Percentiles rank a stretch among this genome's conserved stretches.
Evolutionary conservation across 2,329 filamentous ascomycete genomes (phyloP).

Genomic region (Xylariaceae sp.): DNA sequence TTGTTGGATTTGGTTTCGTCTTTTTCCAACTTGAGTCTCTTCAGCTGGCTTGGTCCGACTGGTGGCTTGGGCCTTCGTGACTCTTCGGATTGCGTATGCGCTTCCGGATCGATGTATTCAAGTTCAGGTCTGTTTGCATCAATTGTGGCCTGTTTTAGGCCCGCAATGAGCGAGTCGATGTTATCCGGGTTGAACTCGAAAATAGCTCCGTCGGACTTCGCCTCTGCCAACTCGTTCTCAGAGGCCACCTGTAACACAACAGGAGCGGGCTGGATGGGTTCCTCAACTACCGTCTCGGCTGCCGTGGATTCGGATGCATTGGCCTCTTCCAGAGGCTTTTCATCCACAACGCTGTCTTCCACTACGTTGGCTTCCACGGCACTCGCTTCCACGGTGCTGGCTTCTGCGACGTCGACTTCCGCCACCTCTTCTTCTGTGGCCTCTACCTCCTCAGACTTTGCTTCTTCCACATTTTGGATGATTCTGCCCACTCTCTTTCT

Average conservation of each 20-base stretch:
- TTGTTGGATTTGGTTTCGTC: slow-evolving; percentile 8
- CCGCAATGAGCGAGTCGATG: slow-evolving; percentile 27
- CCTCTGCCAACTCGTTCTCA: slow-evolving; percentile 17
- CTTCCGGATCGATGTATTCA: not conserved
- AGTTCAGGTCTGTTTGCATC: not conserved
- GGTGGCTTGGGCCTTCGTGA: slow-evolving; percentile 9
- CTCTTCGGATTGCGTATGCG: not conserved
- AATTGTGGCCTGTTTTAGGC: slow-evolving; percentile 1
- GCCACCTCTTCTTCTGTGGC: not conserved
- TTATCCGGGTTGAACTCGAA: slow-evolving; percentile 34
- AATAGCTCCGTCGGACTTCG: slow-evolving; percentile 26
- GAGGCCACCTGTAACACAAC: slow-evolving; percentile 11
- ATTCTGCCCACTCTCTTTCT: slow-evolving; percentile 4
- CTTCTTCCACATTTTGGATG: not conserved
- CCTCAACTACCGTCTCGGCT: not conserved
- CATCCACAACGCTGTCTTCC: not conserved
- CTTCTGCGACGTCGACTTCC: not conserved
- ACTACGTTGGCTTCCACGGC: not conserved
- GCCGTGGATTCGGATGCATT: not conserved
- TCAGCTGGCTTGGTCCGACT: slow-evolving; percentile 19
- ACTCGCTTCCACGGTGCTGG: not conserved
- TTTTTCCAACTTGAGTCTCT: slow-evolving; percentile 27
- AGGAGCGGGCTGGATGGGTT: slow-evolving; percentile 2
- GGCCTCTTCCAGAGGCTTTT: not conserved
- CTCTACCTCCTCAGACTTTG: no score